Evolutionary conservation across 1,139 yeast genomes (phyloP).

Genomic region (Yamadazyma oceani): DNA sequence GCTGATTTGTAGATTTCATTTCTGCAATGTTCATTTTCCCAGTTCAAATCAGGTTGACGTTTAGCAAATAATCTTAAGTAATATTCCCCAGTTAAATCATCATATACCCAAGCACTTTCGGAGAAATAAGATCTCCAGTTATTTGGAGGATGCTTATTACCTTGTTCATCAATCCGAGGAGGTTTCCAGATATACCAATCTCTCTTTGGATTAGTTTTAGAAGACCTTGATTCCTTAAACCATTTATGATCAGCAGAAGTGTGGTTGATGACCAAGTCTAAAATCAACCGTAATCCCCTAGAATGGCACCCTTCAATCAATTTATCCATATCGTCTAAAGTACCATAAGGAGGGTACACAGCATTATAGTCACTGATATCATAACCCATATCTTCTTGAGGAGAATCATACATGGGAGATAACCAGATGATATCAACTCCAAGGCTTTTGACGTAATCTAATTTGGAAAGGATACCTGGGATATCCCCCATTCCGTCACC

Average conservation of each 20-base stretch:
- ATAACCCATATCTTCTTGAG: slow-evolving; percentile 66
- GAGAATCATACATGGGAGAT: slow-evolving; percentile 59
- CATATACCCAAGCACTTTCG: slow-evolving; percentile 60
- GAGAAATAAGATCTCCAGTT: slow-evolving; percentile 58
- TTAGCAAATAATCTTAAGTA: slow-evolving; percentile 54
- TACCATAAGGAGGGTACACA: slow-evolving; percentile 54
- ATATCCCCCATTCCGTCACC: slow-evolving; percentile 62
- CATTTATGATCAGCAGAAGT: slow-evolving; percentile 57
- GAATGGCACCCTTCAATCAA: slow-evolving; percentile 48
- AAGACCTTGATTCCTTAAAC: slow-evolving; percentile 57
- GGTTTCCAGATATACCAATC: slow-evolving; percentile 65
- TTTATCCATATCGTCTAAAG: slow-evolving; percentile 49
- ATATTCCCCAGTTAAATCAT: slow-evolving; percentile 53
- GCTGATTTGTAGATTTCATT: slow-evolving; percentile 53
- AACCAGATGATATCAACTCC: slow-evolving; percentile 60
- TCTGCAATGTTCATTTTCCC: slow-evolving; percentile 57
- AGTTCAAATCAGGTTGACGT: slow-evolving; percentile 59
- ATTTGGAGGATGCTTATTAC: slow-evolving; percentile 55
- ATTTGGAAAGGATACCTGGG: slow-evolving; percentile 51
- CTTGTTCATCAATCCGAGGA: slow-evolving; percentile 40
- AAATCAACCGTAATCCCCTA: slow-evolving; percentile 51
- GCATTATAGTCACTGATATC: slow-evolving; percentile 57
- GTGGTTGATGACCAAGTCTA: slow-evolving; percentile 62
- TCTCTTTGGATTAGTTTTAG: slow-evolving; percentile 55
- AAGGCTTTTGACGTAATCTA: slow-evolving; percentile 52